These are phyloP conservation scores for Gnomoniopsis smithogilvyi DNA, from an alignment of 2,329 filamentous ascomycete genomes.

Conservation along the genomic window DNA sequence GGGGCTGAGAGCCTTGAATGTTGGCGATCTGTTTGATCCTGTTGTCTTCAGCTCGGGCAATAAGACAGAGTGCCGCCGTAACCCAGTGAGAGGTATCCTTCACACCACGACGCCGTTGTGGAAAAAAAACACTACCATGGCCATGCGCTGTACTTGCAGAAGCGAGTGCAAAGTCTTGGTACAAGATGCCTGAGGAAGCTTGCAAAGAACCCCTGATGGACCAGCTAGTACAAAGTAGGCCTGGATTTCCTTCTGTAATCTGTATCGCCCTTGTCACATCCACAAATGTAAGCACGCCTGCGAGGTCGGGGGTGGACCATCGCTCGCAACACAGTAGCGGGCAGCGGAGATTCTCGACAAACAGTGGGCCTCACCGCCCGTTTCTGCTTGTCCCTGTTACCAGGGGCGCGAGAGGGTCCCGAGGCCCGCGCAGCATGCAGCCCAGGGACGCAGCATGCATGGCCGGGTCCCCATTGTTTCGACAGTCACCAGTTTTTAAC, in stretches of 20 bases:
- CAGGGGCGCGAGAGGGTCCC: background rate
- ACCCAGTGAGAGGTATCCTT: background rate
- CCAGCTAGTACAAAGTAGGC: background rate
- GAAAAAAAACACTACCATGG: background rate
- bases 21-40: background rate
- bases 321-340: background rate
- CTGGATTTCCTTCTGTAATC: background rate
- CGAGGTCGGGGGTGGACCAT: background rate
- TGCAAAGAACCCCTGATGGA: background rate
- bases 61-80: background rate
- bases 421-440: background rate
- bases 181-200: background rate
- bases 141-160: conserved; percentile 19
- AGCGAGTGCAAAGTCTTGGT: background rate
- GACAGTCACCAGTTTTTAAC: conserved; percentile 18
- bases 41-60: background rate
- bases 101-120: background rate
- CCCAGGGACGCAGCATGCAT: background rate
- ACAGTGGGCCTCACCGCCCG: conserved; percentile 8
- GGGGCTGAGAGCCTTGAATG: background rate
- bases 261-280: background rate
- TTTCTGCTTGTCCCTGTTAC: background rate
- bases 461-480: conserved; percentile 3
- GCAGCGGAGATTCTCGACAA: background rate
- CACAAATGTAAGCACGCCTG: background rate